These are phyloP conservation scores for Coniosporium apollinis DNA, from an alignment of 495 filamentous ascomycete species.

Conservation along the genomic window DNA sequence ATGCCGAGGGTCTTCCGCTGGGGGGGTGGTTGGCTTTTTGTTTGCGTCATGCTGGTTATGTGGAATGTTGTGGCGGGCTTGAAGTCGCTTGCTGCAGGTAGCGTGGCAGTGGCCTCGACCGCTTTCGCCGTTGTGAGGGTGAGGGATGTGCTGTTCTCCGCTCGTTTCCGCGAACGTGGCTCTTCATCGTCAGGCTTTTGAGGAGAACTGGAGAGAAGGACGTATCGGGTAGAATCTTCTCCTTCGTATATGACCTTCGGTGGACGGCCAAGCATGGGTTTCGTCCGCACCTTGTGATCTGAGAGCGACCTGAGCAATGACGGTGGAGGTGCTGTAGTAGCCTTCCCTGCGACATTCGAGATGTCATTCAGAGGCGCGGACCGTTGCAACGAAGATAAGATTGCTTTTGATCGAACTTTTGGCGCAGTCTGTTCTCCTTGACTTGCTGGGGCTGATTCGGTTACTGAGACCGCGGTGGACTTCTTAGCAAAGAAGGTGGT, in stretches of 20 bases:
- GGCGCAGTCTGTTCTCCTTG: too few relatives aligned
- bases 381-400: too few relatives aligned
- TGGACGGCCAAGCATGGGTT: slow-evolving; percentile 11
- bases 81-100: too few relatives aligned
- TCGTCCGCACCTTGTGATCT: slow-evolving; percentile 14
- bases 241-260: slow-evolving; percentile 2
- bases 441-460: too few relatives aligned
- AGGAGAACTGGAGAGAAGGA: slow-evolving; percentile 31
- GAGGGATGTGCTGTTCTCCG: too few relatives aligned
- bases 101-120: slow-evolving; percentile 1
- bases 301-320: slow-evolving; percentile 4
- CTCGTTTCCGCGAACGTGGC: too few relatives aligned
- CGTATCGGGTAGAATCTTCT: slow-evolving; percentile 15
- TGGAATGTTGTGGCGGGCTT: slow-evolving; percentile 32
- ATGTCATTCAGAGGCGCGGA: too few relatives aligned
- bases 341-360: slow-evolving; percentile 6
- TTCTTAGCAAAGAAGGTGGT: slow-evolving; percentile 33
- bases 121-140: slow-evolving; percentile 2
- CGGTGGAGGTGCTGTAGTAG: background rate
- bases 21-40: slow-evolving; percentile 18
- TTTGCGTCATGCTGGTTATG: slow-evolving; percentile 31
- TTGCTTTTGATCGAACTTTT: too few relatives aligned
- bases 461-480: too few relatives aligned
- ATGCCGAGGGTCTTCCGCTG: slow-evolving; percentile 38
- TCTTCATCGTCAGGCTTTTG: slow-evolving; percentile 11